Evolutionary conservation across 1,284 basidiomycete species (phyloP).

Genomic region (Puccinia hordei): DNA sequence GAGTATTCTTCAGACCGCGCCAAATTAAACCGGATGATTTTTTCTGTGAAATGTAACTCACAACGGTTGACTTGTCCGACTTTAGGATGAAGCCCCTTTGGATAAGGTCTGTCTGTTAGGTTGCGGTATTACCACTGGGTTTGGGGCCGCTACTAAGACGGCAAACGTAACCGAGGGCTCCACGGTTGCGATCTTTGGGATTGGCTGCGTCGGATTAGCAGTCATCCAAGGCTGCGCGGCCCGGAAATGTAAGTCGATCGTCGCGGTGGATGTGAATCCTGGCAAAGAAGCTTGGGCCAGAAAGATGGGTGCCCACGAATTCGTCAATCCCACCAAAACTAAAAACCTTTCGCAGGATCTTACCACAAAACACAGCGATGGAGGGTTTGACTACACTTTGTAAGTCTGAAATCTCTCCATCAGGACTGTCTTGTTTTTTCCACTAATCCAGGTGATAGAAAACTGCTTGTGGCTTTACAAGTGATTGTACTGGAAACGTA

Average conservation of each 20-base stretch:
- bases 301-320: constrained; percentile 96
- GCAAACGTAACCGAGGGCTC: constrained; percentile 70
- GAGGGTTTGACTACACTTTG: constrained; percentile 95
- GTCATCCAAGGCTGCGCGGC: constrained; percentile 78
- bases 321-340: constrained; percentile 80
- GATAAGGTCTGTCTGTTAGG: constrained; percentile 89
- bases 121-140: constrained; percentile 94
- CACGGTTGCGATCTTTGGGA: constrained; percentile 89
- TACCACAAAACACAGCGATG: constrained; percentile 83
- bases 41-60: background rate
- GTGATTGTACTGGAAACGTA: constrained; percentile 90
- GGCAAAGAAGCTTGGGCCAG: constrained; percentile 82
- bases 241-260: constrained; percentile 81
- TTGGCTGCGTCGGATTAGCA: constrained; percentile 93
- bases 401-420: constrained; percentile 31
- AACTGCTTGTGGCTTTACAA: constrained; percentile 30
- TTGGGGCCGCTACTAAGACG: constrained; percentile 64
- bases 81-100: constrained; percentile 72
- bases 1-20: constrained; percentile 59
- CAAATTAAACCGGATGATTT: background rate
- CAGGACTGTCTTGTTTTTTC: constrained; percentile 5
- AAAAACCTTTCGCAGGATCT: constrained; percentile 83
- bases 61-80: background rate
- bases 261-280: constrained; percentile 89
- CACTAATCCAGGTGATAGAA: constrained; percentile 5